Evolutionary conservation across 1,284 basidiomycete genomes (phyloP), one percentile per base, ranked within the genome.

Genomic region (Mycena citricolor): DNA sequence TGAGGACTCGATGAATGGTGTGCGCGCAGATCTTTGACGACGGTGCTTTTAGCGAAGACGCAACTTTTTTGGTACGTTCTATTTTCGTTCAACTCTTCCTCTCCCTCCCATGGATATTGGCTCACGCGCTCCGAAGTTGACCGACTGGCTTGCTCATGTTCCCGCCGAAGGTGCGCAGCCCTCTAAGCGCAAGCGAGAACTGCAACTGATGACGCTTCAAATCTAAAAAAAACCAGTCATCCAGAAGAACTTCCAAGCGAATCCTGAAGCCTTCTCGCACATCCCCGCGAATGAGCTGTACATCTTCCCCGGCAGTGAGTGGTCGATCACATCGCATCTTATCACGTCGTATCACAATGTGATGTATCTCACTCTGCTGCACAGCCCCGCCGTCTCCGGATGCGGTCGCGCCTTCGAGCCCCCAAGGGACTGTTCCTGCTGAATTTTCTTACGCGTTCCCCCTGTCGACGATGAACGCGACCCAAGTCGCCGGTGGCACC

Each of bases 221-320:
- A n/a, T n/a, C n/a, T n/a, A n/a, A n/a, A n/a, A n/a, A n/a, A n/a
- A n/a, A n/a, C 24, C 44, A 67, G 83, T 86, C 20, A 69, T 90
- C 21, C 77, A 78, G 37, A 84, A 85, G 66, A 87, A 86, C 62
- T 86, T 87, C 68, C 71, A 77, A 54, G 69, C 71, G 10, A 67
- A 70, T 49, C 62, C 72, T 25, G 66, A 71, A 3, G 74, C 74
- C 1, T 85, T 85, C 59, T 67, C 72, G 34, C 68, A 77, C 50
- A 74, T 84, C 47, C 82, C 80, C 2, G 64, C 67, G 5, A 48
- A 76, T 40, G 74, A 85, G 57, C 68, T 86, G 35, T 85, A 82
- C 62, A 84, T 85, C 47, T 86, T 86, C 71, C 81, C 81, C 4
- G 68, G 71, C 41, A 54, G 77, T 80, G 54, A 32, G 70, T 52